Conservation (phyloP, 345 rosid species). For the Kernera saxatilis region DNA sequence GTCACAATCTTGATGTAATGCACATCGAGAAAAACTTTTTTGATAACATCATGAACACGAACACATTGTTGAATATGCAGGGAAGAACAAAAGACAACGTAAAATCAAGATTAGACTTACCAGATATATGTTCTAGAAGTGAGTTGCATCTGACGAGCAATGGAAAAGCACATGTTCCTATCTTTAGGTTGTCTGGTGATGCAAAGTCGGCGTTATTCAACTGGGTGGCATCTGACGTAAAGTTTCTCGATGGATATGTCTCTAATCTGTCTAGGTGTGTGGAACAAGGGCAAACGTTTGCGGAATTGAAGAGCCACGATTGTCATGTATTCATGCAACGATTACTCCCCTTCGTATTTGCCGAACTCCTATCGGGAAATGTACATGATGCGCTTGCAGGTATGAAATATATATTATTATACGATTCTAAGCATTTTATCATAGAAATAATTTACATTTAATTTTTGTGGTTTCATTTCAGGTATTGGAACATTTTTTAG, state of each 20-base stretch:
- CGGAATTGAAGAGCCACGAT: neutral
- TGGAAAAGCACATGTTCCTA: neutral
- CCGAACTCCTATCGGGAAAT: neutral
- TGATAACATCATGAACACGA: neutral
- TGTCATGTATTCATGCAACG: neutral
- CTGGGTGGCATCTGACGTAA: neutral
- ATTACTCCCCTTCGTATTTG: neutral
- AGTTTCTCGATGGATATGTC: neutral
- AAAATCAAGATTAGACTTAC: neutral
- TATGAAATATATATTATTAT: too few relatives aligned
- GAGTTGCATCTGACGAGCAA: neutral
- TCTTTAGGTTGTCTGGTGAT: neutral
- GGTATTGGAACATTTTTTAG: neutral
- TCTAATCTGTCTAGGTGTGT: neutral
- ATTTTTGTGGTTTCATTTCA: too few relatives aligned
- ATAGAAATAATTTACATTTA: too few relatives aligned
- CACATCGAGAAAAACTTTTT: neutral
- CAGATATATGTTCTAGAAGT: neutral
- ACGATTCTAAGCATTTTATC: too few relatives aligned
- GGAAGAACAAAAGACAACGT: neutral
- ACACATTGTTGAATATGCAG: neutral
- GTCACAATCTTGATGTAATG: neutral
- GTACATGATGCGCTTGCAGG: neutral
- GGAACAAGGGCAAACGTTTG: neutral
- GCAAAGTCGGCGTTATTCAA: neutral